Evolutionary conservation across 1,284 basidiomycete genomes (phyloP), one percentile per base, ranked within the genome.

Genomic region (Malassezia restricta): DNA sequence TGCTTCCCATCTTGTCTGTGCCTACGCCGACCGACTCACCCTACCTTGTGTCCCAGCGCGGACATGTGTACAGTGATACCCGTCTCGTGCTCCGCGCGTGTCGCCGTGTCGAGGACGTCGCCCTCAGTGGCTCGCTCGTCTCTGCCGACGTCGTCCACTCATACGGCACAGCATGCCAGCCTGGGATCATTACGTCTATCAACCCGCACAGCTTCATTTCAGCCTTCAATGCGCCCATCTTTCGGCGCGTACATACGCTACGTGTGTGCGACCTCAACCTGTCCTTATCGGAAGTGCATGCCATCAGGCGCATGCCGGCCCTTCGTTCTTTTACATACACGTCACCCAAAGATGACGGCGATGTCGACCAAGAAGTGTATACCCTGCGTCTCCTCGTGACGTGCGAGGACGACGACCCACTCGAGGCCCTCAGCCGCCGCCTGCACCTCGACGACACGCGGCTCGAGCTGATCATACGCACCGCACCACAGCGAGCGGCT

Each of bases 161-260:
- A 11, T 72, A 69, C 48, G 70, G 70, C 14, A 64, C 67, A 8
- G 63, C 65, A 3, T 72, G 66, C 47, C 66, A 71, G 53, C 70
- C 70, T 7, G 40, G 59, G 6, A 42, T 56, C 11, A 37, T 72
- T 29, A 62, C 63, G 12, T 64, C 63, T 54, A 54, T 72, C 52
- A 72, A 72, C 32, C 68, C 70, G 8, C 64, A 71, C 51, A 63
- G 61, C 37, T 72, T 67, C 40, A 57, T 72, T 0, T 61, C 63
- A 6, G 63, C 57, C 20, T 72, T 71, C 43, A 58, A 58, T 8
- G 70, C 66, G 30, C 64, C 66, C 31, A 68, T 72, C 24, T 71
- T 72, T 32, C 35, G 61, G 1, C 66, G 60, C 24, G 62, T 67
- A 5, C 54, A 52, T 24, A 48, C 57, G 39, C 45, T 71, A 8